A percentile compares a stretch with the other conserved stretches of the same genome.
Conservation (phyloP, 805 yeast species). For the Suhomyces faveliae region DNA sequence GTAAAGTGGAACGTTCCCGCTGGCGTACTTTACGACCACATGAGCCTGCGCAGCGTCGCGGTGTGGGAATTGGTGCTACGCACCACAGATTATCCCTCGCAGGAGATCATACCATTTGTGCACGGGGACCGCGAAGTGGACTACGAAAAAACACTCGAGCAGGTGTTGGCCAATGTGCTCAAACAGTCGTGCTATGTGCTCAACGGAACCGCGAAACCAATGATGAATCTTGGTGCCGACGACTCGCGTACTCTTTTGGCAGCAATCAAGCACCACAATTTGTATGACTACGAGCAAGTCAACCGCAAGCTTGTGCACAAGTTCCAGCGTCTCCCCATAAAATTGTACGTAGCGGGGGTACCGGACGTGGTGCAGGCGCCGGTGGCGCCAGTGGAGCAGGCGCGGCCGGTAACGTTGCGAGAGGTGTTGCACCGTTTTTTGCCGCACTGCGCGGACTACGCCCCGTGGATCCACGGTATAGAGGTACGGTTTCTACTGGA, state of each 20-base stretch:
- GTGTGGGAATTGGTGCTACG: slow-evolving; percentile 39
- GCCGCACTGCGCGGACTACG: slow-evolving; percentile 5
- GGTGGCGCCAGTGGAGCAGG: slow-evolving; percentile 5
- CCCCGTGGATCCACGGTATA: slow-evolving; percentile 37
- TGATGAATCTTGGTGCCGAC: slow-evolving; percentile 72
- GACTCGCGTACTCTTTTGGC: slow-evolving; percentile 61
- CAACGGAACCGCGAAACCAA: slow-evolving; percentile 72
- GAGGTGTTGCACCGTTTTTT: slow-evolving; percentile 9
- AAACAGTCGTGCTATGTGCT: slow-evolving; percentile 79
- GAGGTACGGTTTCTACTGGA: slow-evolving; percentile 16
- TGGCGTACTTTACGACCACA: slow-evolving; percentile 65
- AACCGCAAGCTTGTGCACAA: slow-evolving; percentile 22
- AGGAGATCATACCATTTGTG: slow-evolving; percentile 31
- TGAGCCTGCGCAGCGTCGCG: slow-evolving; percentile 18
- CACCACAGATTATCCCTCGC: slow-evolving; percentile 25
- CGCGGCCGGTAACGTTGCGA: slow-evolving; percentile 12
- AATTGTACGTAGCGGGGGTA: slow-evolving; percentile 43
- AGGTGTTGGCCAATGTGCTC: slow-evolving; percentile 70
- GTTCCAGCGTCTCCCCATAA: slow-evolving; percentile 44
- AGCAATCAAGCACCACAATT: slow-evolving; percentile 41
- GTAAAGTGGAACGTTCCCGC: slow-evolving; percentile 76
- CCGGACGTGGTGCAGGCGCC: slow-evolving; percentile 34
- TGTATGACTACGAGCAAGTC: slow-evolving; percentile 20
- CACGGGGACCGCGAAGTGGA: slow-evolving; percentile 13
- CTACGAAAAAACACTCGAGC: slow-evolving; percentile 36